Evolutionary conservation across 805 yeast genomes (phyloP), one percentile per base, ranked within the genome.

Genomic region (Hanseniaspora guilliermondii): DNA sequence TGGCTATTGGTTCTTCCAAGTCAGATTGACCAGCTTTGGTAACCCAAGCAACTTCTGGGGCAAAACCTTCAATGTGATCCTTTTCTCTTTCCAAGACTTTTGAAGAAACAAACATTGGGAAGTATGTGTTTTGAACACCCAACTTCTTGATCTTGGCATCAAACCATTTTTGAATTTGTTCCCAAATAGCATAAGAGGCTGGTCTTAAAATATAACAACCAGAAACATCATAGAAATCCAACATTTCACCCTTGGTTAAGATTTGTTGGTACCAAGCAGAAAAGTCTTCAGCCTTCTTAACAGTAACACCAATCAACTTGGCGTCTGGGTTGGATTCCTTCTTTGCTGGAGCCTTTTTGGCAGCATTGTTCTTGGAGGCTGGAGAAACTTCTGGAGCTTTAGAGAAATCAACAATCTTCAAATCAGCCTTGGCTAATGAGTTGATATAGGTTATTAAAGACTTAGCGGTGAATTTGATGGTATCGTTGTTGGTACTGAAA

Each of bases 1-100:
- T 93, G 58, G 99, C 99, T 64, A 93, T 87, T 64, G 96, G 97
- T 74, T 93, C 98, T 56, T 94, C 98, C 63, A 93, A 77, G 49
- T 93, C 97, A 35, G 95, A 84, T 33, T 73, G 69, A 64, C 99
- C 99, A 53, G 99, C 99, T 64, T 76, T 81, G 55, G 99, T 93
- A 61, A 93, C 98, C 99, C 99, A 93, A 25, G 99, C 99, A 55
- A 93, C 99, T 72, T 93, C 99, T 25, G 99, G 98, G 47, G 99
- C 98, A 69, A 93, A 93, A 45, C 99, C 99, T 72, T 93, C 98
- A 62, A 93, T 80, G 68, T 93, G 99, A 67, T 93, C 99, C 73
- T 93, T 93, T 76, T 93, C 99, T 73, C 83, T 87, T 73, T 94
- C 97, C 64, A 93, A 76, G 22, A 94, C 98, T 62, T 82, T 79